A percentile compares a stretch with the other conserved stretches of the same genome.
Conservation (phyloP, 768 basidiomycete species). For the Candolleomyces aberdarensis region DNA sequence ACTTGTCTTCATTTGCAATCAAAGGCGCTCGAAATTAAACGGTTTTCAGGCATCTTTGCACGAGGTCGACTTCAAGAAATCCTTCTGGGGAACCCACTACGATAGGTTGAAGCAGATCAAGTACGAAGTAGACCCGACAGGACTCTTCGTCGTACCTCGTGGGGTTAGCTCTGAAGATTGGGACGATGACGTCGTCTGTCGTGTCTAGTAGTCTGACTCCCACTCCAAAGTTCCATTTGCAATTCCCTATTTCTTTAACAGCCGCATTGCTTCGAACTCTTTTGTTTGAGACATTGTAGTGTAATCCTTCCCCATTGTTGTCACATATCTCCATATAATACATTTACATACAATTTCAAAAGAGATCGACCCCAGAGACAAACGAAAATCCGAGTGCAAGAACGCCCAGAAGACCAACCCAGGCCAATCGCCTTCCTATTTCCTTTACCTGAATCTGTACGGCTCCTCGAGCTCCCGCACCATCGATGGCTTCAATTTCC, state of each 20-base stretch:
- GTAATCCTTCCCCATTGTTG: too few relatives aligned
- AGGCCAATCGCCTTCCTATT: background rate
- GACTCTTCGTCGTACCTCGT: slow-evolving; percentile 40
- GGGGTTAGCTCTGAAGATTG: slow-evolving; percentile 55
- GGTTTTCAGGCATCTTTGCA: slow-evolving; percentile 37
- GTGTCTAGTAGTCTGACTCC: too few relatives aligned
- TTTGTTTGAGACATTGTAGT: too few relatives aligned
- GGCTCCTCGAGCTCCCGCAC: slow-evolving; percentile 46
- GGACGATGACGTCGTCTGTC: slow-evolving; percentile 30
- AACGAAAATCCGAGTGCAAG: background rate
- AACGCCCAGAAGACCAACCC: background rate
- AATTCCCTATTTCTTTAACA: too few relatives aligned
- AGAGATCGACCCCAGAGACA: background rate
- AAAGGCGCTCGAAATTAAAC: background rate
- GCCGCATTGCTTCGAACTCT: too few relatives aligned
- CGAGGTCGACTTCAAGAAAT: slow-evolving; percentile 36
- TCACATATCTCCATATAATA: too few relatives aligned
- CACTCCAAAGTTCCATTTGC: too few relatives aligned
- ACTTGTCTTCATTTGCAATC: background rate
- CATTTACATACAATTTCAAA: background rate
- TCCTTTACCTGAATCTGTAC: slow-evolving; percentile 1
- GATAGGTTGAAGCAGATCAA: slow-evolving; percentile 39
- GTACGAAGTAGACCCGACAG: slow-evolving; percentile 39
- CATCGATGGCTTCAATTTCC: slow-evolving; percentile 56
- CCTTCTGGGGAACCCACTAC: slow-evolving; percentile 48